Evolutionary conservation across 305 asterid species (phyloP).

Genomic region (Solanum hybrid): DNA sequence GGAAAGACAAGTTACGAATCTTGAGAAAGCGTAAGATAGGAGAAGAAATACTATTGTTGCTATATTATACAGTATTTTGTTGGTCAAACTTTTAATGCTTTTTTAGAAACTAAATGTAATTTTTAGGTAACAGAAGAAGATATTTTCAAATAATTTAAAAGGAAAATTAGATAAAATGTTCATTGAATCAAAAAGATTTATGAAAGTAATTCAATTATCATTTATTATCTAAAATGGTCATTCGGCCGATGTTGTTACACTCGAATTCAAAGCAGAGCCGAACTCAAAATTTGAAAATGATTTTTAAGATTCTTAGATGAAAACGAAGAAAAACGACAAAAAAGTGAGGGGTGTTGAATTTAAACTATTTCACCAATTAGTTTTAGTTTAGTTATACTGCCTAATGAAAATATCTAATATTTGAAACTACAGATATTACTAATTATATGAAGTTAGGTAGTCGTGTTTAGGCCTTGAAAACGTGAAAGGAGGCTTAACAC

Average conservation of each 20-base stretch:
- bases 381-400: no score
- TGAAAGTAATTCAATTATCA: not conserved
- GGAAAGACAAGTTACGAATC: not conserved
- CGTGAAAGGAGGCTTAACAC: not conserved
- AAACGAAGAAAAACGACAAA: no score
- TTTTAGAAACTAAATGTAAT: not conserved
- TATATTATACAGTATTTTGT: not conserved
- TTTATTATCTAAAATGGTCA: not conserved
- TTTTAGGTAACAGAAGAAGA: not conserved
- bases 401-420: no score
- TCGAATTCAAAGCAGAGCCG: fast-evolving
- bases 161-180: not conserved
- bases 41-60: not conserved
- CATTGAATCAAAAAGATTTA: not conserved
- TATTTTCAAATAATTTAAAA: no score
- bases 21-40: not conserved
- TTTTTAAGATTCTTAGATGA: no score
- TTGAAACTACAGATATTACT: no score
- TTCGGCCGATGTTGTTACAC: not conserved
- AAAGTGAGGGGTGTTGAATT: no score
- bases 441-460: not conserved
- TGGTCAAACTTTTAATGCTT: not conserved
- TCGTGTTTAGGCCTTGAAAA: not conserved
- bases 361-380: no score
- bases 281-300: no score